Conservation (phyloP, 2,329 filamentous ascomycete genomes). For the Talaromyces sp. region DNA sequence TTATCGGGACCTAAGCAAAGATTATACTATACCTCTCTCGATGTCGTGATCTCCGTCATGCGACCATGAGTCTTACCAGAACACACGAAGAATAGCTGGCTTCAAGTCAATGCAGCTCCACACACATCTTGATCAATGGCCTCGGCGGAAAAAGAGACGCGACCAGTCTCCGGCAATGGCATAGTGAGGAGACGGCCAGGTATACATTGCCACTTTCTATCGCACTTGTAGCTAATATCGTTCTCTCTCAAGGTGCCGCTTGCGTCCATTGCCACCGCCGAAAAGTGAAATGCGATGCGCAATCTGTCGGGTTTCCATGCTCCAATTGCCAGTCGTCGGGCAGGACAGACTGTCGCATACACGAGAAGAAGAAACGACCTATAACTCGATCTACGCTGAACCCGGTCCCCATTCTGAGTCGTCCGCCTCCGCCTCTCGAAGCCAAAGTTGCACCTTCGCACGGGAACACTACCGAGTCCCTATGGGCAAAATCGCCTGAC, state of each 20-base stretch:
- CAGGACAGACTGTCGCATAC: conserved; percentile 45
- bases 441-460: neutral
- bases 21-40: neutral
- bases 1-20: neutral
- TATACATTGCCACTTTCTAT: conserved; percentile 21
- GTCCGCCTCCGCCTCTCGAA: conserved; percentile 30
- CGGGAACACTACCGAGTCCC: neutral
- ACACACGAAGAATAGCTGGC: neutral
- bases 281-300: conserved; percentile 52
- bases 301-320: conserved; percentile 47
- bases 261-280: conserved; percentile 50
- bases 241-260: conserved; percentile 35
- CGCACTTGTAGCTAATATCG: neutral
- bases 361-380: conserved; percentile 50
- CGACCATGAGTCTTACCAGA: neutral
- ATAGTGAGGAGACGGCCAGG: conserved; percentile 40
- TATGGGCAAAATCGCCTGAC: neutral
- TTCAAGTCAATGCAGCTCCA: conserved; percentile 17
- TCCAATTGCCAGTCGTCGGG: conserved; percentile 47
- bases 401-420: conserved; percentile 47
- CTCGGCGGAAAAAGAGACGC: conserved; percentile 33
- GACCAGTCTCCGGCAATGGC: conserved; percentile 32
- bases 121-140: conserved; percentile 30
- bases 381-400: conserved; percentile 40
- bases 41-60: neutral